Base-by-base conservation (phyloP, 176 grass and related monocot species). In the Rhynchospora tenuis region DNA sequence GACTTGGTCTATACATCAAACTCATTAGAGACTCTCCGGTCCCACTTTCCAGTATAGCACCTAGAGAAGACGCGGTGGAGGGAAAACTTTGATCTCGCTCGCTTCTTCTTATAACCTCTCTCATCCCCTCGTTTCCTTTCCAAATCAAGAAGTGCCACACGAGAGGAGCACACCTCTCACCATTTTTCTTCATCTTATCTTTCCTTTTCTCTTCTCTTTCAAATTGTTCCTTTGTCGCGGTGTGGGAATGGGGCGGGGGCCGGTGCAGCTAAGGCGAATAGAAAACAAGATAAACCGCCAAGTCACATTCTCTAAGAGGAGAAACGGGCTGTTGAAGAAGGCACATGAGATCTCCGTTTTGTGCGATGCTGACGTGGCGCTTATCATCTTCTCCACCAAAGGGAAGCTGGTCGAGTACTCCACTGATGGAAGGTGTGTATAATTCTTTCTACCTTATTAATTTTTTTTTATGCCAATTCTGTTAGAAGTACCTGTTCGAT, bases 261-360 rank as follows among this genome's bases (percentile, higher is more conserved):
- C 75, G 29, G 87, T 89, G 20, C 87, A 89, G 83, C 87, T 89
- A 20, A 89, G 61, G 87, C 69, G 78, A 63, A 89, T 89, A 67
- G 83, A 89, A 77, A 89, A 89, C 83, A 85, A 89, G 78, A 85
- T 89, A 38, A 89, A 89, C 72, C 64, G 83, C 43, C 83, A 89
- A 67, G 87, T 85, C 45, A 89, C 83, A 24, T 89, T 89, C 66
- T 89, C 83, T 51, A 89, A 89, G 67, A 67, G 87, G 64, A 66
- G 78, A 16, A 82, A 61, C 16, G 87, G 87, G 28, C 29, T 89
- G 64, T n/a, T 89, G 44, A 89, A 89, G 87, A 89, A 89, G 67
- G 87, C 87, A 28, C 59, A 83, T 26, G 87, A 89, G 77, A 89
- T 89, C 45, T 85, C 87, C 5, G 26, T 89, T 46, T 54, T 89